phyloP scores from a whole-genome alignment of 2,329 filamentous ascomycete species.

The Pyrenochaeta sp. region DNA sequence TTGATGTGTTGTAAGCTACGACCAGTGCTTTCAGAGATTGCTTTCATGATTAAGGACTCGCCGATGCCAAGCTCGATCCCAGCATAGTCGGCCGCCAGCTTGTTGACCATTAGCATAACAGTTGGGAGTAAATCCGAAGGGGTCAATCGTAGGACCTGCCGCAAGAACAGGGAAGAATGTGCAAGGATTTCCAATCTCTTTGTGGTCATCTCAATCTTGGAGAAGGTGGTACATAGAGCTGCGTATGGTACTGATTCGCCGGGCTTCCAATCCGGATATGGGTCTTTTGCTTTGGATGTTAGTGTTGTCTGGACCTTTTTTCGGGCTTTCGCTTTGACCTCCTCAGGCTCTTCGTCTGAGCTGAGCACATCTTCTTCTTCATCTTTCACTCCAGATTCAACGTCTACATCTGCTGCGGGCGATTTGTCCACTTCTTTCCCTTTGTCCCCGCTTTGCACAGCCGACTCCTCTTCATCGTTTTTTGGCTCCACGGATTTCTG shows the following conservation, averaged over 20 bases:
- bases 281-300: slow-evolving; percentile 73
- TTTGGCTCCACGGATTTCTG: slow-evolving; percentile 24
- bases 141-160: slow-evolving; percentile 91
- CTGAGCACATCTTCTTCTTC: slow-evolving; percentile 57
- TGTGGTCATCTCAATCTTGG: slow-evolving; percentile 91
- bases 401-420: slow-evolving; percentile 30
- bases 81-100: slow-evolving; percentile 94
- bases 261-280: slow-evolving; percentile 94
- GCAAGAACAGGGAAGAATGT: slow-evolving; percentile 88
- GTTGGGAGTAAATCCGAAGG: slow-evolving; percentile 88
- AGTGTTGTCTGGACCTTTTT: slow-evolving; percentile 83
- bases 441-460: slow-evolving; percentile 21
- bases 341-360: slow-evolving; percentile 72
- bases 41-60: slow-evolving; percentile 98
- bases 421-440: slow-evolving; percentile 29
- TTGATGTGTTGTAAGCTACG: slow-evolving; percentile 90
- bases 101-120: slow-evolving; percentile 96
- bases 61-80: slow-evolving; percentile 98
- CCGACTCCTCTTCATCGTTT: slow-evolving; percentile 31
- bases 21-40: slow-evolving; percentile 93
- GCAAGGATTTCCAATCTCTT: slow-evolving; percentile 89
- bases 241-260: slow-evolving; percentile 92
- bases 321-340: slow-evolving; percentile 75
- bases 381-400: slow-evolving; percentile 30
- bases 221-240: slow-evolving; percentile 93